These are phyloP conservation scores for Candida tetrigidarum DNA, from an alignment of 1,139 yeast species.

Conservation along the genomic window DNA sequence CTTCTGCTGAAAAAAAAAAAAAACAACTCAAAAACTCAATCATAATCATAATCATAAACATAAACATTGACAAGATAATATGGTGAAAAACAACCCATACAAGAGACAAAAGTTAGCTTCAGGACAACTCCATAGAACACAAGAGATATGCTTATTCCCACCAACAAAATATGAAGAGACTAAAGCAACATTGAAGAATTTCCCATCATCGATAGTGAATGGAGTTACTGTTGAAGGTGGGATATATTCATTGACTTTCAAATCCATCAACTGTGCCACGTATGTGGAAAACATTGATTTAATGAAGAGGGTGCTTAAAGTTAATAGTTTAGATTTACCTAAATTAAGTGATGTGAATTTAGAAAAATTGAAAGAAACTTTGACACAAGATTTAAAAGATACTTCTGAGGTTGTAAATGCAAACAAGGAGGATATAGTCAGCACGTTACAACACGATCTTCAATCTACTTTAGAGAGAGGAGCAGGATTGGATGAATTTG, in stretches of 20 bases:
- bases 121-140: not conserved
- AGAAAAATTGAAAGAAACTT: slow-evolving; percentile 24
- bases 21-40: not conserved
- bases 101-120: slow-evolving; percentile 9
- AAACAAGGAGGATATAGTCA: not conserved
- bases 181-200: slow-evolving; percentile 36
- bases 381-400: slow-evolving; percentile 13
- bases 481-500: slow-evolving; percentile 20
- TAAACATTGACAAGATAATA: not conserved
- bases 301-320: slow-evolving; percentile 24
- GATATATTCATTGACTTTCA: slow-evolving; percentile 46
- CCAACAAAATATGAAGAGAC: slow-evolving; percentile 39
- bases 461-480: slow-evolving; percentile 22
- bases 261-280: slow-evolving; percentile 42
- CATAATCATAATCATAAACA: not conserved
- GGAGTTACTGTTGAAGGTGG: slow-evolving; percentile 52
- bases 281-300: slow-evolving; percentile 43
- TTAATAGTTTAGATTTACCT: slow-evolving; percentile 19
- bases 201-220: slow-evolving; percentile 45
- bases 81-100: slow-evolving; percentile 5
- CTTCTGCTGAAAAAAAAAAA: too few species aligned
- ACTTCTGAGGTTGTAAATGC: not conserved
- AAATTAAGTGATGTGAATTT: slow-evolving; percentile 26
- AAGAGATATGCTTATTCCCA: slow-evolving; percentile 17
- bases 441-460: slow-evolving; percentile 17